Evolutionary conservation across 192 early-diverging fungal species (phyloP), one percentile per base, ranked within the genome.

Genomic region (Phlyctochytrium planicorne): DNA sequence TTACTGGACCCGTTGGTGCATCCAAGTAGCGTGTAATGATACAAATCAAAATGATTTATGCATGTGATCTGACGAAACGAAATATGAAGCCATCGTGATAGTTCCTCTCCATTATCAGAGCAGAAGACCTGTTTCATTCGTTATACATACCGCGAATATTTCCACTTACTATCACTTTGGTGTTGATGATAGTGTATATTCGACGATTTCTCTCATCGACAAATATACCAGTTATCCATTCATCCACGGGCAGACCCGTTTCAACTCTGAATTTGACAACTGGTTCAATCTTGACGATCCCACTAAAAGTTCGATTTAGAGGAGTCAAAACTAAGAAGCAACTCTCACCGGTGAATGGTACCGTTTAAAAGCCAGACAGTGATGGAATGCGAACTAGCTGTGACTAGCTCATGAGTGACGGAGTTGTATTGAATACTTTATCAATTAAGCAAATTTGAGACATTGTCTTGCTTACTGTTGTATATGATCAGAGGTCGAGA

Each of bases 11-110:
- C 83, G 57, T 85, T 77, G 27, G 69, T 65, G 57, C 76, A 74
- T 3, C 69, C 83, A 32, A 85, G 65, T 34, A 85, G 35, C 3
- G 73, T 74, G 68, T 81, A 85, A 27, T 74, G 67, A 53, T 79
- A 82, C 20, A 67, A 53, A 24, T 81, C 77, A 60, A 78, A 76
- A 20, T 63, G 55, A 3, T 70, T 47, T 1, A 85, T 25, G 53
- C 75, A 70, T 0, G 66, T 72, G 16, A 85, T 74, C 24, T 76
- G 76, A 1, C 83, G 63, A 14, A 32, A 35, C 14, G 73, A 68
- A 31, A 79, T 37, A 20, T 75, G 72, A 24, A 71, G 67, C 52
- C 72, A 52, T 6, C 32, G n/a, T 27, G 80, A 64, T 23, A 82
- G 30, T 23, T 61, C 47, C 30, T 68, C 62, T 2, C 74, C 72